These are phyloP conservation scores for Apiotrichum akiyoshidainum DNA, from an alignment of 1,284 basidiomycete genomes.

Conservation along the genomic window DNA sequence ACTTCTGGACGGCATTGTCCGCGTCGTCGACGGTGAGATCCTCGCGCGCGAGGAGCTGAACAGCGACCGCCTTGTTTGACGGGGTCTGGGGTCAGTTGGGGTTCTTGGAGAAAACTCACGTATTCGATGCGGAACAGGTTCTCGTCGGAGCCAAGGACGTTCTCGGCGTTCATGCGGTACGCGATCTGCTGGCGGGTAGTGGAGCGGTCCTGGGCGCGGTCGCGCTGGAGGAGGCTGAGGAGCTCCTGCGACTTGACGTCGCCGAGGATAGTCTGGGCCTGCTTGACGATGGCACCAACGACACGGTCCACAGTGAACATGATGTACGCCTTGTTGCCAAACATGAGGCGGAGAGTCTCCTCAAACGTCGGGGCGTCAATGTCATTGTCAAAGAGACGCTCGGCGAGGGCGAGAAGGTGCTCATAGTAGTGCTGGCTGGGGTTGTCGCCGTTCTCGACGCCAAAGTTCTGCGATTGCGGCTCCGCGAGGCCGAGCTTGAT, in stretches of 20 bases:
- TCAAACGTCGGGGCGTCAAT: constrained; percentile 87
- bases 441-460: constrained; percentile 51
- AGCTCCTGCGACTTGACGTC: constrained; percentile 83
- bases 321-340: constrained; percentile 88
- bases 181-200: constrained; percentile 82
- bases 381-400: constrained; percentile 89
- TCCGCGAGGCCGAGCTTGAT: constrained; percentile 64
- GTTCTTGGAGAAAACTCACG: constrained; percentile 55
- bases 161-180: constrained; percentile 76
- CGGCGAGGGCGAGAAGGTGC: constrained; percentile 85
- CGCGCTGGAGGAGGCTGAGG: constrained; percentile 72
- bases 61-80: constrained; percentile 65
- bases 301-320: constrained; percentile 93
- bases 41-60: constrained; percentile 85
- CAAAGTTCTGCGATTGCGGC: constrained; percentile 51
- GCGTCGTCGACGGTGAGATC: constrained; percentile 83
- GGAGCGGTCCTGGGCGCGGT: constrained; percentile 59
- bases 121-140: constrained; percentile 90
- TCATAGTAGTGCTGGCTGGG: constrained; percentile 70
- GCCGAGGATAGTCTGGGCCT: constrained; percentile 71
- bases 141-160: constrained; percentile 79
- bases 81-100: constrained; percentile 57
- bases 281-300: constrained; percentile 80
- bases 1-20: constrained; percentile 73
- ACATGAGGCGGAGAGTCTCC: constrained; percentile 94